A percentile compares a stretch with the other conserved stretches of the same genome.
phyloP scores from a whole-genome alignment of 2,329 filamentous ascomycete genomes.

The Hansfordia pulvinata region DNA sequence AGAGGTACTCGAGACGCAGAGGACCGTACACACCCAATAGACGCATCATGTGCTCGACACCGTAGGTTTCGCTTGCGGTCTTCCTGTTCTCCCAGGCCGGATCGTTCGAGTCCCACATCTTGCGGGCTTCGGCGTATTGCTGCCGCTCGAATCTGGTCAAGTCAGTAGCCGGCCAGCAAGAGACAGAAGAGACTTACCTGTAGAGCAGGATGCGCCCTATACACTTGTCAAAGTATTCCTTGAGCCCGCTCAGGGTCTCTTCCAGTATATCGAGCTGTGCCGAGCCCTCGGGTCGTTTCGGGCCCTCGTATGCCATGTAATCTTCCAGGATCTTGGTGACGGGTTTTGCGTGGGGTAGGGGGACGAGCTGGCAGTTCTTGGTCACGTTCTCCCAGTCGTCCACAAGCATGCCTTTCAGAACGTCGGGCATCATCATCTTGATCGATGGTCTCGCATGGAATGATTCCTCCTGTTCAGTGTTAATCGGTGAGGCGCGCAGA shows the following conservation, averaged over 20 bases:
- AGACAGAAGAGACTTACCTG: slow-evolving; percentile 27
- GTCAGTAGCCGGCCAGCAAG: slow-evolving; percentile 9
- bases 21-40: slow-evolving; percentile 57
- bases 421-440: slow-evolving; percentile 74
- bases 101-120: slow-evolving; percentile 49
- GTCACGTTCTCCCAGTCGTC: slow-evolving; percentile 99
- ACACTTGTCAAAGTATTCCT: slow-evolving; percentile 87
- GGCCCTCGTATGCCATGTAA: slow-evolving; percentile 59
- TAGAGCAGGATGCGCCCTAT: slow-evolving; percentile 85
- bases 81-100: slow-evolving; percentile 53
- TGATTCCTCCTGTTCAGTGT: slow-evolving; percentile 80
- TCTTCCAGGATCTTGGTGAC: slow-evolving; percentile 69
- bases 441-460: slow-evolving; percentile 79
- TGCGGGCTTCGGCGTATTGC: slow-evolving; percentile 69
- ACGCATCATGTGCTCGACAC: slow-evolving; percentile 80
- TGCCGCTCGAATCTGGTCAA: slow-evolving; percentile 65
- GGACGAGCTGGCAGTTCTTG: slow-evolving; percentile 82
- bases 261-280: slow-evolving; percentile 76
- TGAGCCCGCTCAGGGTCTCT: slow-evolving; percentile 74
- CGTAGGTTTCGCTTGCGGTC: slow-evolving; percentile 69
- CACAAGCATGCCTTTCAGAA: slow-evolving; percentile 81
- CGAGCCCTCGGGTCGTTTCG: slow-evolving; percentile 49
- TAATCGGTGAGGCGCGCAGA: too few species aligned
- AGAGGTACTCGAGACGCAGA: slow-evolving; percentile 1
- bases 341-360: slow-evolving; percentile 64